phyloP scores from a whole-genome alignment of 2,329 filamentous ascomycete species.

The Didymella arachidicola region DNA sequence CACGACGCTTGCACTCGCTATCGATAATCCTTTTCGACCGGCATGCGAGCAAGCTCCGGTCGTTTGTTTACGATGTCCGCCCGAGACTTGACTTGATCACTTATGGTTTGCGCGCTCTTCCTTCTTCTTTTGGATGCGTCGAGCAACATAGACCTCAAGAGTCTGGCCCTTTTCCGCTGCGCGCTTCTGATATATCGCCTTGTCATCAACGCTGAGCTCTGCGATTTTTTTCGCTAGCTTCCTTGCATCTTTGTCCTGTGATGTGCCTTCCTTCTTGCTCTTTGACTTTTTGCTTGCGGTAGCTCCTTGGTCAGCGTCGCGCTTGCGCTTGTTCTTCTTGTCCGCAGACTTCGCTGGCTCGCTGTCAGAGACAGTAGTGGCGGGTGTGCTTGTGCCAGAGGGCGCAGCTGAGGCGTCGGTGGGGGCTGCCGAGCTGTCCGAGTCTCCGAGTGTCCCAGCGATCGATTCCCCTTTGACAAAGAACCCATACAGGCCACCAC shows the following conservation, averaged over 20 bases:
- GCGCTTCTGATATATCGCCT: conserved; percentile 41
- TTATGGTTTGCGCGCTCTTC: conserved; percentile 22
- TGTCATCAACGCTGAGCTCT: conserved; percentile 40
- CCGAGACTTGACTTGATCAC: background rate
- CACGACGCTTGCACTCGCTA: background rate
- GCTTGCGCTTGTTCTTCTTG: conserved; percentile 43
- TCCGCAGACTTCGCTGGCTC: conserved; percentile 24
- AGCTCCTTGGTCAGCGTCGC: conserved; percentile 9
- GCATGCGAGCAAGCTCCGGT: background rate
- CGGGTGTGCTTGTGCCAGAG: conserved; percentile 37
- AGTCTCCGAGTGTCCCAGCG: conserved; percentile 68
- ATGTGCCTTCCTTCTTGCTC: conserved; percentile 12
- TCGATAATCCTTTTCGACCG: background rate
- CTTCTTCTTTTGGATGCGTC: conserved; percentile 46
- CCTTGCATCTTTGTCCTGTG: conserved; percentile 10
- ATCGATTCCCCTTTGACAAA: conserved; percentile 86
- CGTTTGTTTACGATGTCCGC: background rate
- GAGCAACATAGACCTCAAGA: conserved; percentile 48
- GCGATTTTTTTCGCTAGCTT: conserved; percentile 38
- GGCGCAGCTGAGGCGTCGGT: conserved; percentile 29
- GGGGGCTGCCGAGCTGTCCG: conserved; percentile 27
- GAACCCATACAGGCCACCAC: conserved; percentile 75
- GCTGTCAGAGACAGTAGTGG: conserved; percentile 38
- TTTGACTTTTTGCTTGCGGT: conserved; percentile 30
- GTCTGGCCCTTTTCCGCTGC: conserved; percentile 50